These are phyloP conservation scores for Globisporangium orthogonon DNA, from an alignment of 352 stramenopile species.

Conservation along the genomic window DNA sequence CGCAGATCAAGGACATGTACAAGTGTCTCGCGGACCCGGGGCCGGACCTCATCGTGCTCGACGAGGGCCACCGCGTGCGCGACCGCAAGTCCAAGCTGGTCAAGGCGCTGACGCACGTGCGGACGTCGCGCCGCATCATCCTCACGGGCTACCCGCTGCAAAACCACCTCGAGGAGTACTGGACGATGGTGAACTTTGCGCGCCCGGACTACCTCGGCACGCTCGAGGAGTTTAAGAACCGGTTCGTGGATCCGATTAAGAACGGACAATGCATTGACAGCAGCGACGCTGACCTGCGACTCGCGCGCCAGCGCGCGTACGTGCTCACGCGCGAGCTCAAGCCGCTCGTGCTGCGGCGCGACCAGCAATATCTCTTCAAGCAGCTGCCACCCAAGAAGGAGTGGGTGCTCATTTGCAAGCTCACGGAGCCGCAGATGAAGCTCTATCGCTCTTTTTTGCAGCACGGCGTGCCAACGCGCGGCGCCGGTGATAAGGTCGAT, in stretches of 20 bases:
- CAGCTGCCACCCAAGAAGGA: slow-evolving; percentile 87
- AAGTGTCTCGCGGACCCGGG: slow-evolving; percentile 59
- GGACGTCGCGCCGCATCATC: slow-evolving; percentile 87
- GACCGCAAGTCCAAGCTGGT: slow-evolving; percentile 90
- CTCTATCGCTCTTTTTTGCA: slow-evolving; percentile 75
- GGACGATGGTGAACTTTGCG: slow-evolving; percentile 90
- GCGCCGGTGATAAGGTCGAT: slow-evolving; percentile 43
- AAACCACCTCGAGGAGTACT: slow-evolving; percentile 94
- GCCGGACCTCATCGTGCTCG: slow-evolving; percentile 82
- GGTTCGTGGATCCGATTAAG: slow-evolving; percentile 86
- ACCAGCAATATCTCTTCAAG: slow-evolving; percentile 78
- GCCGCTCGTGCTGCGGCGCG: slow-evolving; percentile 75
- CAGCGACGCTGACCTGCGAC: slow-evolving; percentile 50
- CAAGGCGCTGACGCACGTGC: slow-evolving; percentile 71
- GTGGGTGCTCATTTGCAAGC: slow-evolving; percentile 80
- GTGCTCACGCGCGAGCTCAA: slow-evolving; percentile 81
- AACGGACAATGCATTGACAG: slow-evolving; percentile 84
- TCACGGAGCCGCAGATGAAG: slow-evolving; percentile 63
- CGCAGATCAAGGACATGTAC: slow-evolving; percentile 64
- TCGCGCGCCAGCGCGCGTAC: slow-evolving; percentile 71
- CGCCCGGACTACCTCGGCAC: slow-evolving; percentile 74
- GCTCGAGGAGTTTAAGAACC: slow-evolving; percentile 86
- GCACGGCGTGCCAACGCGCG: slow-evolving; percentile 48
- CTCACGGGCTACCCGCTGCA: slow-evolving; percentile 94
- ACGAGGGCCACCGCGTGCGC: slow-evolving; percentile 87